These are phyloP conservation scores for Nakazawaea populi DNA, from an alignment of 805 yeast species.

Conservation along the genomic window DNA sequence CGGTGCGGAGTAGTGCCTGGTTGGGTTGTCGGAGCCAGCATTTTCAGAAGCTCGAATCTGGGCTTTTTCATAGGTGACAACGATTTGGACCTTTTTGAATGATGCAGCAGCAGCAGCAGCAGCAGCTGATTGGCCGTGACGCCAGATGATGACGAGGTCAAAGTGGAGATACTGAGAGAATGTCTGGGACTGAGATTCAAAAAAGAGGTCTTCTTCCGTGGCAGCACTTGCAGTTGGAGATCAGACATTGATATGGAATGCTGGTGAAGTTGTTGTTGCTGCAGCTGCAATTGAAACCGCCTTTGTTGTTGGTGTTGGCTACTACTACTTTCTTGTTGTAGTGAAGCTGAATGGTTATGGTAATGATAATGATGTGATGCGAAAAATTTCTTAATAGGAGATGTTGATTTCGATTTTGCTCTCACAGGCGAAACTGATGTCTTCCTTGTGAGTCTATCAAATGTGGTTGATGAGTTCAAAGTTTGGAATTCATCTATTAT, in stretches of 20 bases:
- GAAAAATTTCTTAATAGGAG: slow-evolving; percentile 7
- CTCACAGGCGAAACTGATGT: not conserved
- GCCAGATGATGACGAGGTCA: not conserved
- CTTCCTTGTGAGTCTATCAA: not conserved
- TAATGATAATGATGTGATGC: not conserved
- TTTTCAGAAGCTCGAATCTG: not conserved
- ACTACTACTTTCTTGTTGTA: not conserved
- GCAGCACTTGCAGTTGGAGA: not conserved
- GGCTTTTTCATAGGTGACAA: slow-evolving; percentile 5
- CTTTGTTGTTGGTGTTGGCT: not conserved
- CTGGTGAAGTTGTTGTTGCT: not conserved
- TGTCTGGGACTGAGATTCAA: slow-evolving; percentile 1
- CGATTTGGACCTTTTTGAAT: slow-evolving; percentile 5
- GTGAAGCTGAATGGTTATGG: not conserved
- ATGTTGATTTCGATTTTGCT: not conserved
- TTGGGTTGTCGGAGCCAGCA: too few species aligned
- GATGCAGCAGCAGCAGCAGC: not conserved
- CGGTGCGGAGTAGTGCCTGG: too few species aligned
- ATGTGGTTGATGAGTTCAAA: not conserved
- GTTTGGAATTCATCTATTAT: not conserved
- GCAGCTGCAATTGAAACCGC: not conserved
- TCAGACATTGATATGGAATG: slow-evolving; percentile 3
- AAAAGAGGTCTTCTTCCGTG: not conserved
- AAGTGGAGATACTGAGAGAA: not conserved
- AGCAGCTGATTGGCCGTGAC: not conserved